Percentiles rank a stretch among this genome's conserved stretches.
Evolutionary conservation across 306 rosid genomes (phyloP).

Genomic region (Acacia crassicarpa): DNA sequence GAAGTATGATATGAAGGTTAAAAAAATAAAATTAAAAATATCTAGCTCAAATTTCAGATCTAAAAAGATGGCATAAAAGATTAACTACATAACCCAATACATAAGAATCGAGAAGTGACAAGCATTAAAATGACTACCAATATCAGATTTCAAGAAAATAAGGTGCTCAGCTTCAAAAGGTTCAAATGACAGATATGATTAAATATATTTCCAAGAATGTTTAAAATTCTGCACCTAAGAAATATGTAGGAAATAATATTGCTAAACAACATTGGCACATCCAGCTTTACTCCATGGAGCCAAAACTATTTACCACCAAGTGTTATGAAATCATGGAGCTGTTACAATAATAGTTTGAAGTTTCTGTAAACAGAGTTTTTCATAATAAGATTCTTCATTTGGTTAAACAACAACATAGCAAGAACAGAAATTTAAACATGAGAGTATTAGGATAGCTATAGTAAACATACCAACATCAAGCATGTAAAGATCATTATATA

Average conservation of each 20-base stretch:
- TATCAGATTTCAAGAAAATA: background rate
- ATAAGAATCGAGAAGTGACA: constrained; percentile 15
- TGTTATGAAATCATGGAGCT: constrained; percentile 14
- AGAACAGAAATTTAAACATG: background rate
- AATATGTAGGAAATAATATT: constrained; percentile 4
- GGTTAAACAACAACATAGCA: constrained; percentile 13
- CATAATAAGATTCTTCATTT: constrained; percentile 6
- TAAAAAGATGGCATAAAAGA: background rate
- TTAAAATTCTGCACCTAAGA: background rate
- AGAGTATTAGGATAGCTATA: constrained; percentile 5
- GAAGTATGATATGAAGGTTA: constrained; percentile 20
- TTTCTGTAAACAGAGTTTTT: background rate
- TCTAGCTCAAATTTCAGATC: constrained; percentile 20
- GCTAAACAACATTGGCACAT: background rate
- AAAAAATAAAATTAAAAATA: constrained; percentile 20
- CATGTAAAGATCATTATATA: constrained; percentile 79
- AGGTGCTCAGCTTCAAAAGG: constrained; percentile 12
- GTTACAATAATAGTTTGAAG: constrained; percentile 2
- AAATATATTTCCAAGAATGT: constrained; percentile 16
- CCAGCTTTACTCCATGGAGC: constrained; percentile 18
- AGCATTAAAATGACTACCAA: background rate
- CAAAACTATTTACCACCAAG: constrained; percentile 11
- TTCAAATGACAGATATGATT: constrained; percentile 5
- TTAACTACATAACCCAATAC: constrained; percentile 1
- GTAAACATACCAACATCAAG: constrained; percentile 83